Evolutionary conservation across 2,329 filamentous ascomycete species (phyloP).

Genomic region (Acephala macrosclerotiorum): DNA sequence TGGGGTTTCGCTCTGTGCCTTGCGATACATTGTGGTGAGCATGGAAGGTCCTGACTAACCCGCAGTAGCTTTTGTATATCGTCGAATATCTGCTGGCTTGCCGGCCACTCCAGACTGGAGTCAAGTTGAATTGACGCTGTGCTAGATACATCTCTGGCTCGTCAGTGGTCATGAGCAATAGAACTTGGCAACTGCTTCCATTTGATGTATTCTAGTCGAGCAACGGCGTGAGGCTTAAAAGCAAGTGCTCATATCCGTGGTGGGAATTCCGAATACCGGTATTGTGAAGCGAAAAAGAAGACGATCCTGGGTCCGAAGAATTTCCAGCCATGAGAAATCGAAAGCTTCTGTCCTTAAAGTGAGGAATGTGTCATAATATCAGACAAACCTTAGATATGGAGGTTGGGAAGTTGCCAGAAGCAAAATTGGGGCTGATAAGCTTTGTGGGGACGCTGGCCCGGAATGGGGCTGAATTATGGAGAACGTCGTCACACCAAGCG

Average conservation of each 20-base stretch:
- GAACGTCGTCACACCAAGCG: too few species aligned
- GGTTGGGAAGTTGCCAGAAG: neutral
- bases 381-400: neutral
- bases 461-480: too few species aligned
- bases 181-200: neutral
- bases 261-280: neutral
- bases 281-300: neutral
- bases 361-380: neutral
- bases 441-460: neutral
- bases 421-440: neutral
- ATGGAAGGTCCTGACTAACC: neutral
- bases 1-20: neutral
- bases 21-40: neutral
- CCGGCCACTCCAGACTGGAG: neutral
- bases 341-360: neutral
- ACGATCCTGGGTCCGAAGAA: neutral
- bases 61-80: neutral
- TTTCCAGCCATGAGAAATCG: neutral
- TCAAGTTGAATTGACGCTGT: neutral
- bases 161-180: constrained; percentile 8
- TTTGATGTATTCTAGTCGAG: constrained; percentile 1
- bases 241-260: neutral
- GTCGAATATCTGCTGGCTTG: neutral
- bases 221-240: neutral
- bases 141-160: neutral